Percentiles rank a stretch among this genome's conserved stretches.
These are phyloP conservation scores for Pestalotiopsis fici DNA, from an alignment of 2,329 filamentous ascomycete genomes.

Conservation along the genomic window DNA sequence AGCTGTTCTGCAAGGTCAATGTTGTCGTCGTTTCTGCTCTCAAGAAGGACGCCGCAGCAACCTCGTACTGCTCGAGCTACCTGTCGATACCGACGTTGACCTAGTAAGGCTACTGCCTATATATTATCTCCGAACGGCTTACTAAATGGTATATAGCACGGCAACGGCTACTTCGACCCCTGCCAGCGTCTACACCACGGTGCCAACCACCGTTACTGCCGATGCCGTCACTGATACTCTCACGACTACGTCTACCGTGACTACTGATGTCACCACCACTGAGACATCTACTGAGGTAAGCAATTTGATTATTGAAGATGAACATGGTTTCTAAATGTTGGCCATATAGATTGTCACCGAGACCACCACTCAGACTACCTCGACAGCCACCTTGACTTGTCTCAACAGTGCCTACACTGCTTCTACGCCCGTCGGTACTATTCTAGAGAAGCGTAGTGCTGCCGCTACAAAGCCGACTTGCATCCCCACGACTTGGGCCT, in stretches of 20 bases:
- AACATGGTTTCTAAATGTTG: conserved; percentile 4
- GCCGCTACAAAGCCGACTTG: conserved; percentile 9
- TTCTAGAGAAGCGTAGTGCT: conserved; percentile 2
- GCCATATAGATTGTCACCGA: conserved; percentile 2
- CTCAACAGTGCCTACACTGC: conserved; percentile 13
- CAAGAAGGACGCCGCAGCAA: conserved; percentile 8
- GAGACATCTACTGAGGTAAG: not conserved
- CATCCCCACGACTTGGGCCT: conserved; percentile 11
- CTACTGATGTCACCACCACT: not conserved
- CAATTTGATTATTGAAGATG: not conserved
- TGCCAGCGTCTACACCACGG: conserved; percentile 5
- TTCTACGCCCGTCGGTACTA: conserved; percentile 1
- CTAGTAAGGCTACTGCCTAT: not conserved
- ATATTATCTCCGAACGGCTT: not conserved
- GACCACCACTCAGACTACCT: conserved; percentile 4
- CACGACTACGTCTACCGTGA: not conserved
- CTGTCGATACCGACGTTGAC: conserved; percentile 4
- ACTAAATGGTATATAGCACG: not conserved
- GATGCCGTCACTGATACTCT: not conserved
- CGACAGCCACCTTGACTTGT: conserved; percentile 8
- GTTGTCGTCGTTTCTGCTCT: conserved; percentile 9
- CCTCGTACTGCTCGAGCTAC: conserved; percentile 13
- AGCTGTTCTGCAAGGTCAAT: conserved; percentile 13
- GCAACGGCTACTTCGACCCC: conserved; percentile 6
- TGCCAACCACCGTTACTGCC: conserved; percentile 8